These are phyloP conservation scores for Carex arenaria DNA, from an alignment of 202 grass and related monocot species.

Conservation along the genomic window DNA sequence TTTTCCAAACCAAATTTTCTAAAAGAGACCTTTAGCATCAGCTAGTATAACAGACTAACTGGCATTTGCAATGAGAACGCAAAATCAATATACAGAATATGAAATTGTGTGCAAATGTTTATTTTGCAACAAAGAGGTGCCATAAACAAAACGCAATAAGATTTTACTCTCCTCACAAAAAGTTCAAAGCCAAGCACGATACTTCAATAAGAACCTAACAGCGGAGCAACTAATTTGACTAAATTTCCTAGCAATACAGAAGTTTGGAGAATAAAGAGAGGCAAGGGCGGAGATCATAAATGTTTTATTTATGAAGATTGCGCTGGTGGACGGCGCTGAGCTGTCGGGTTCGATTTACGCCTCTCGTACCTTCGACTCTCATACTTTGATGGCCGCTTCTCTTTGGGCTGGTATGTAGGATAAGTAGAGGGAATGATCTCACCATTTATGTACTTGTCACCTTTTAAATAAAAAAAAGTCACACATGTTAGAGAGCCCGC, in stretches of 20 bases:
- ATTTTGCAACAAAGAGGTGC: not conserved
- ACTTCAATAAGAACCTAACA: slow-evolving; percentile 2
- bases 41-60: not conserved
- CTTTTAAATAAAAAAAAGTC: slow-evolving; percentile 22
- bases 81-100: not conserved
- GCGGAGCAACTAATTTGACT: not conserved
- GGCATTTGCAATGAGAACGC: not conserved
- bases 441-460: slow-evolving; percentile 97
- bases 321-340: slow-evolving; percentile 46
- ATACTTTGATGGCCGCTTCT: slow-evolving; percentile 67
- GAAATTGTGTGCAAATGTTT: not conserved
- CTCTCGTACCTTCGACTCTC: slow-evolving; percentile 87
- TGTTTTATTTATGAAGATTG: slow-evolving; percentile 56
- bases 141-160: not conserved
- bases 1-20: not conserved
- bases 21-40: not conserved
- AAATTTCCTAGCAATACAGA: not conserved
- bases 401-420: slow-evolving; percentile 95
- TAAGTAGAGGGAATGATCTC: slow-evolving; percentile 99
- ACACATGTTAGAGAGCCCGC: not conserved
- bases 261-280: not conserved
- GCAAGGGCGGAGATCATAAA: not conserved
- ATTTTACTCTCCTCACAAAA: not conserved
- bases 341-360: slow-evolving; percentile 56
- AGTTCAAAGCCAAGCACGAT: not conserved